phyloP scores from a whole-genome alignment of 2,329 filamentous ascomycete genomes.

The Trichoderma guizhouense region DNA sequence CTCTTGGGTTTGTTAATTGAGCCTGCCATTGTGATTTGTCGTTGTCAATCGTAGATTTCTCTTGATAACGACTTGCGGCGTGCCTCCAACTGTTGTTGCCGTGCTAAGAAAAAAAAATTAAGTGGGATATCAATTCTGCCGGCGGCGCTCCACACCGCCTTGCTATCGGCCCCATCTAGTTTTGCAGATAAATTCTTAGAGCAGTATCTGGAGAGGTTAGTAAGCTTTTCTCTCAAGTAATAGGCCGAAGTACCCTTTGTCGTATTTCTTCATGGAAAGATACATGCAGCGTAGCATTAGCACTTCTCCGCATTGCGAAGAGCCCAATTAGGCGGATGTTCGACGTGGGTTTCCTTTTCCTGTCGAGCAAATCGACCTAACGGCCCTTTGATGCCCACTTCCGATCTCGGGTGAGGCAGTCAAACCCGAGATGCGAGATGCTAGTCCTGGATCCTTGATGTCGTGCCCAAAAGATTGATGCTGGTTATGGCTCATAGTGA shows the following conservation, averaged over 20 bases:
- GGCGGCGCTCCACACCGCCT: conserved; percentile 31
- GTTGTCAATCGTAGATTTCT: not conserved
- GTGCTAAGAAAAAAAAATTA: conserved; percentile 33
- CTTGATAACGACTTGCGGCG: conserved; percentile 7
- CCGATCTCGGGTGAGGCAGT: not conserved
- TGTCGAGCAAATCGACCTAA: not conserved
- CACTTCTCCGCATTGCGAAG: not conserved
- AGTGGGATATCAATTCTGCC: conserved; percentile 41
- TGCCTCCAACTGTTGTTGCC: conserved; percentile 3
- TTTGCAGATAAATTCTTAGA: not conserved
- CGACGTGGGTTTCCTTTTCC: conserved; percentile 2
- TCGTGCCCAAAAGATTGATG: not conserved
- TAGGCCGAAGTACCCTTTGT: not conserved
- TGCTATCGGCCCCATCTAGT: conserved; percentile 13
- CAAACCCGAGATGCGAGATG: not conserved
- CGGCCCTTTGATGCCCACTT: not conserved
- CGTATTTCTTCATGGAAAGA: not conserved
- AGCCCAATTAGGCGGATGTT: not conserved
- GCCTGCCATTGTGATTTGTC: conserved; percentile 45
- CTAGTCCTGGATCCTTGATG: not conserved
- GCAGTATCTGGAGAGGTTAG: not conserved
- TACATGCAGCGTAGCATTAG: not conserved
- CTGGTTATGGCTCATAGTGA: not conserved
- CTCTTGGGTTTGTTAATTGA: conserved; percentile 55
- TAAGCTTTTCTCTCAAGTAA: not conserved